Conservation (phyloP, 345 rosid genomes). For the Garcia nutans region DNA sequence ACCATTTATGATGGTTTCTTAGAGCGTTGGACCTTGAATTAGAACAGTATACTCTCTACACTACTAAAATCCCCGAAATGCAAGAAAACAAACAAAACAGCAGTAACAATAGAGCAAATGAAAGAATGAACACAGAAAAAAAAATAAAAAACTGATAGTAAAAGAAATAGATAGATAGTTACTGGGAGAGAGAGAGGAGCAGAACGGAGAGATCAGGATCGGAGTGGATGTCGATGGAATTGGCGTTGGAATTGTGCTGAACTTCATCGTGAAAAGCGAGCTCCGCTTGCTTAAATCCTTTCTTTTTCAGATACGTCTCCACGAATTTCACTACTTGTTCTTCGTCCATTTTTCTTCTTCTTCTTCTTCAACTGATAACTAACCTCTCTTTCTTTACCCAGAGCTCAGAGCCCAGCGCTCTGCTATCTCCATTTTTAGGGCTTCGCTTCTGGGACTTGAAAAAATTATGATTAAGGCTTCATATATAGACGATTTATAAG, state of each 20-base stretch:
- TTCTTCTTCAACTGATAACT: background rate
- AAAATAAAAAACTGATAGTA: no score
- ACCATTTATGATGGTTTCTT: no score
- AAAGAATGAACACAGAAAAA: no score
- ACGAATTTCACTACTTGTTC: conserved; percentile 57
- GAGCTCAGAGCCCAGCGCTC: background rate
- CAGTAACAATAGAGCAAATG: background rate
- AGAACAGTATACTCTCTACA: no score
- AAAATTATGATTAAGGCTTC: no score
- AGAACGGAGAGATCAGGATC: conserved; percentile 75
- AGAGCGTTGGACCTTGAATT: background rate
- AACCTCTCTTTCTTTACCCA: background rate
- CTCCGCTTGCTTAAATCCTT: conserved; percentile 71
- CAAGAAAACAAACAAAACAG: background rate
- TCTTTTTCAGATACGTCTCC: conserved; percentile 79
- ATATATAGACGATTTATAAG: no score
- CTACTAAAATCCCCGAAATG: background rate
- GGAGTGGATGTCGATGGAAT: conserved; percentile 44
- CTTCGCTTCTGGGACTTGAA: background rate
- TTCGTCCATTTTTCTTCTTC: conserved; percentile 46
- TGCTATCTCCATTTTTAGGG: background rate
- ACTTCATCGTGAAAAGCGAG: conserved; percentile 61
- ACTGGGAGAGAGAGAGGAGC: conserved; percentile 74
- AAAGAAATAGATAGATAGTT: conserved; percentile 15
- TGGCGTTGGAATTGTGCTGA: conserved; percentile 44